A percentile compares a stretch with the other conserved stretches of the same genome.
Conservation (phyloP, 352 stramenopile species). For the Phytophthora pseudosyringae region DNA sequence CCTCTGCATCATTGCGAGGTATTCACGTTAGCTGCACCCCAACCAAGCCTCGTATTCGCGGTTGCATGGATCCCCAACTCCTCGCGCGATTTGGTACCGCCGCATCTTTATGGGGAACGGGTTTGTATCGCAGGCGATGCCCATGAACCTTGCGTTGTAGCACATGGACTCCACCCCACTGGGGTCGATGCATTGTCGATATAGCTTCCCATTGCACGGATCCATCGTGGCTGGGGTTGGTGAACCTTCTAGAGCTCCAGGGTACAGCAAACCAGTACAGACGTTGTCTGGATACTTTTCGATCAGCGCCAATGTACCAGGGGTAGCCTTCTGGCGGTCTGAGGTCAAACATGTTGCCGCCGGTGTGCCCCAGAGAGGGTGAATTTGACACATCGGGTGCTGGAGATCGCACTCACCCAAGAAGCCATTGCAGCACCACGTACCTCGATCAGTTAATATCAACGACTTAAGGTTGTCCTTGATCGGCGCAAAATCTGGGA, state of each 20-base stretch:
- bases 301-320: constrained; percentile 27
- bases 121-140: constrained; percentile 34
- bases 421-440: constrained; percentile 47
- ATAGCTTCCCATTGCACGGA: constrained; percentile 50
- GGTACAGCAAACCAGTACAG: constrained; percentile 24
- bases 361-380: constrained; percentile 31
- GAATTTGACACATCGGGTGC: constrained; percentile 26
- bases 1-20: too few relatives aligned
- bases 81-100: constrained; percentile 27
- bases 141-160: constrained; percentile 42
- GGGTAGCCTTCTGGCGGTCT: constrained; percentile 8
- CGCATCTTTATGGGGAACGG: constrained; percentile 35
- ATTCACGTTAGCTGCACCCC: too few relatives aligned
- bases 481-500: constrained; percentile 35
- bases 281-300: constrained; percentile 26
- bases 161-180: constrained; percentile 36
- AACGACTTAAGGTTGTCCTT: constrained; percentile 25
- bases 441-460: constrained; percentile 18
- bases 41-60: constrained; percentile 41
- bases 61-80: constrained; percentile 34
- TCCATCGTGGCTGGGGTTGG: constrained; percentile 27
- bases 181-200: constrained; percentile 35
- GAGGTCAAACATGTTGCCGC: constrained; percentile 21
- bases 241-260: constrained; percentile 18
- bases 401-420: constrained; percentile 24